Evolutionary conservation across 352 stramenopile species (phyloP).

Genomic region (Phytophthora colocasiae): DNA sequence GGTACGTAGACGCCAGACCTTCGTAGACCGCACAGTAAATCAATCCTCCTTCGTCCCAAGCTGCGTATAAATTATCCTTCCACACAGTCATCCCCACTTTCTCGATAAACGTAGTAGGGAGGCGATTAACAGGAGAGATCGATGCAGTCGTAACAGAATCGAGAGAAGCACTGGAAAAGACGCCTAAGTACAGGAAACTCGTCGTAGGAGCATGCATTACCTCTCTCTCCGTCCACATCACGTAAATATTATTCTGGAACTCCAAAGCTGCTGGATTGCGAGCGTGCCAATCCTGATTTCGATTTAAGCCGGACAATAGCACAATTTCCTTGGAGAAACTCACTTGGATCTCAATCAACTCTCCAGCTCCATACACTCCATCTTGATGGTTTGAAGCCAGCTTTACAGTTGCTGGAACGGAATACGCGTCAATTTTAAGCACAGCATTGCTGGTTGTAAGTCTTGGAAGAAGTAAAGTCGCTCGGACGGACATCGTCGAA

Average conservation of each 20-base stretch:
- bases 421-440: conserved; percentile 59
- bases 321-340: conserved; percentile 74
- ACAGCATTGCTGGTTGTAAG: conserved; percentile 36
- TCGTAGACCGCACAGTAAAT: conserved; percentile 67
- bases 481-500: conserved; percentile 47
- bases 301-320: conserved; percentile 67
- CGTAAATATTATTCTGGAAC: conserved; percentile 52
- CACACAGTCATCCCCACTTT: conserved; percentile 51
- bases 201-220: conserved; percentile 34
- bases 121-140: conserved; percentile 46
- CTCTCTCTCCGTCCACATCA: conserved; percentile 77
- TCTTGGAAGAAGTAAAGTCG: conserved; percentile 42
- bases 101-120: conserved; percentile 62
- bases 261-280: conserved; percentile 47
- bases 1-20: conserved; percentile 35
- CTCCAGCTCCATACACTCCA: conserved; percentile 61
- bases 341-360: conserved; percentile 74
- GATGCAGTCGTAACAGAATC: conserved; percentile 35
- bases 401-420: conserved; percentile 64
- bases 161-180: conserved; percentile 55
- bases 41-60: conserved; percentile 73
- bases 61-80: conserved; percentile 60
- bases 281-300: conserved; percentile 62
- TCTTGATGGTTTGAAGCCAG: conserved; percentile 59
- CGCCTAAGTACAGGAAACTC: conserved; percentile 64